phyloP scores from a whole-genome alignment of 2,329 filamentous ascomycete species.

The Sarocladiaceae sp. region DNA sequence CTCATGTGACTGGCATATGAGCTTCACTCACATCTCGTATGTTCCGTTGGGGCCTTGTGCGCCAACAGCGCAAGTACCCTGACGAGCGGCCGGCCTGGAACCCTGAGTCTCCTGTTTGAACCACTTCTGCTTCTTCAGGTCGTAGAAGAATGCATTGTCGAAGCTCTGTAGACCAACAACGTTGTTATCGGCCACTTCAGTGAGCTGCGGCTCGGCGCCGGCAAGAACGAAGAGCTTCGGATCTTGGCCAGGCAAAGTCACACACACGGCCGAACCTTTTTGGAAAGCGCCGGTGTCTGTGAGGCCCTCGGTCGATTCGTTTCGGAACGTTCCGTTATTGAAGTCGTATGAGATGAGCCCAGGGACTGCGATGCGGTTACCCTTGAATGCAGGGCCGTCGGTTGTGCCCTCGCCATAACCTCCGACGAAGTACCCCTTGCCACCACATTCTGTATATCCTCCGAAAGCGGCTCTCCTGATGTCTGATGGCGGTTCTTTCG shows the following conservation, averaged over 20 bases:
- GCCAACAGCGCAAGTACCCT: constrained; percentile 4
- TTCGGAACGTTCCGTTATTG: background rate
- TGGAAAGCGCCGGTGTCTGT: constrained; percentile 4
- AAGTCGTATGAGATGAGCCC: constrained; percentile 4
- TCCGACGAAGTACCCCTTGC: constrained; percentile 3
- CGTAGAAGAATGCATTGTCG: constrained; percentile 1
- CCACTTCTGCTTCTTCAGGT: constrained; percentile 1
- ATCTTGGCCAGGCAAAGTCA: background rate
- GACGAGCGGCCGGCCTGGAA: background rate
- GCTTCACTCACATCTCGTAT: constrained; percentile 7
- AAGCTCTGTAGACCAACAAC: background rate
- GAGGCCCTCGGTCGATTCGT: constrained; percentile 6
- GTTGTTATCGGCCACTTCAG: constrained; percentile 3
- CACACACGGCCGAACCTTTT: constrained; percentile 7
- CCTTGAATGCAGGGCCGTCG: background rate
- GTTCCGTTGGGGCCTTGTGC: constrained; percentile 2
- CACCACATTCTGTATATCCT: constrained; percentile 1
- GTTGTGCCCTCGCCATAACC: constrained; percentile 1
- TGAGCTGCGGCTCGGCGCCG: background rate
- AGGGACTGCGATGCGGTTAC: background rate
- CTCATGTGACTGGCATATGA: too few species aligned
- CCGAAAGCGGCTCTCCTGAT: constrained; percentile 4
- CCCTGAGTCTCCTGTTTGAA: constrained; percentile 7
- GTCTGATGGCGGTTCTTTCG: background rate
- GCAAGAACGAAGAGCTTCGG: constrained; percentile 7